Conservation (phyloP, 2,329 filamentous ascomycete species). For the Nemania bipapillata region DNA sequence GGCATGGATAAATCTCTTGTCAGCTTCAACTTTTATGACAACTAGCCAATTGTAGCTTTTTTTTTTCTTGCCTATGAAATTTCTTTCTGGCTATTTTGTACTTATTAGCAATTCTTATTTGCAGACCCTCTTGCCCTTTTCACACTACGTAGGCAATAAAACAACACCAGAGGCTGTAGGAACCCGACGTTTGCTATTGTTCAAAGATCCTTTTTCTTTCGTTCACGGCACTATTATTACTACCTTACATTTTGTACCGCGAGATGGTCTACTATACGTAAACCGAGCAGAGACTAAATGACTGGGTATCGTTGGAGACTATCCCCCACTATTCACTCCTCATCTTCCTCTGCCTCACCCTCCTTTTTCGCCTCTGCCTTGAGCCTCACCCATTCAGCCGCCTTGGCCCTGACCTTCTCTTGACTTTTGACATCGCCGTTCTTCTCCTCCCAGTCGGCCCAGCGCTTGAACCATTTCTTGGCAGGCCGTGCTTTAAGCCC, state of each 20-base stretch:
- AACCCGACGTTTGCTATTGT: background rate
- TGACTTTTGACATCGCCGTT: constrained; percentile 75
- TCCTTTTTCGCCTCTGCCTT: constrained; percentile 55
- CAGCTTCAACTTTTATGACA: no score
- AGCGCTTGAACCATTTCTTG: constrained; percentile 88
- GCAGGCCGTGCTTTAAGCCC: constrained; percentile 83
- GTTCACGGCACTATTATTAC: background rate
- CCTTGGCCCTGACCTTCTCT: constrained; percentile 76
- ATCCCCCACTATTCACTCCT: constrained; percentile 38
- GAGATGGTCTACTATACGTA: background rate
- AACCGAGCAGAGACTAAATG: constrained; percentile 12
- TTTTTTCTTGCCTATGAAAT: no score
- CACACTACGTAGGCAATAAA: no score
- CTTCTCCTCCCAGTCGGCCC: constrained; percentile 87
- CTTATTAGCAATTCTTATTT: background rate
- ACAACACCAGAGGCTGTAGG: background rate
- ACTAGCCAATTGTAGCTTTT: no score
- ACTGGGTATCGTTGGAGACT: constrained; percentile 25
- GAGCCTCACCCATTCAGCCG: constrained; percentile 74
- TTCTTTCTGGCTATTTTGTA: background rate
- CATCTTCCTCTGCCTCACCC: constrained; percentile 50
- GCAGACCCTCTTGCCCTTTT: background rate
- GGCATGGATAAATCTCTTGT: no score
- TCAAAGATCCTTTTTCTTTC: background rate
- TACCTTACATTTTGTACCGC: constrained; percentile 2